Conservation (phyloP, 2,329 filamentous ascomycete species). For the Chlorencoelia australis region DNA sequence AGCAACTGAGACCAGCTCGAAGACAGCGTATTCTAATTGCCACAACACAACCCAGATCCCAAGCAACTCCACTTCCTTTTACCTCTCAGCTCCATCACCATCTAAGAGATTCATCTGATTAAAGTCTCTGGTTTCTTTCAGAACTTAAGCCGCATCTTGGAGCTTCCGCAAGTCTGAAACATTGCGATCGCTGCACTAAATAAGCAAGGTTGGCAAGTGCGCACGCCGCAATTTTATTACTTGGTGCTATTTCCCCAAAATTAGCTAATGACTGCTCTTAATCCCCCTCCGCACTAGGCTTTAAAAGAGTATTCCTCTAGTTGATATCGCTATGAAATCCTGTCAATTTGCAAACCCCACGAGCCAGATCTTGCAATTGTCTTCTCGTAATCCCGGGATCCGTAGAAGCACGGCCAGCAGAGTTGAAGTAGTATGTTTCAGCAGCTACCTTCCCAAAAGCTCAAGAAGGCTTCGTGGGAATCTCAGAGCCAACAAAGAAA, state of each 20-base stretch:
- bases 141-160: neutral
- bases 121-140: constrained; percentile 2
- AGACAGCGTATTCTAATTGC: too few relatives aligned
- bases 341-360: constrained; percentile 1
- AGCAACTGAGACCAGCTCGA: too few relatives aligned
- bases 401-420: neutral
- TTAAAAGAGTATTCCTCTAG: constrained; percentile 3
- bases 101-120: neutral
- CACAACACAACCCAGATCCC: too few relatives aligned
- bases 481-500: too few relatives aligned
- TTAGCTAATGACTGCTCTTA: neutral
- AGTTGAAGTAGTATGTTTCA: too few relatives aligned
- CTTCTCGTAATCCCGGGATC: neutral
- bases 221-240: constrained; percentile 3
- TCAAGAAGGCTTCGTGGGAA: too few relatives aligned
- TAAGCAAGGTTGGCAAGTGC: constrained; percentile 2
- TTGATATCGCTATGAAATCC: constrained; percentile 3
- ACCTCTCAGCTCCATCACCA: neutral
- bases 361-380: constrained; percentile 4
- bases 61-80: neutral
- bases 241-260: constrained; percentile 1
- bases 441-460: too few relatives aligned
- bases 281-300: neutral
- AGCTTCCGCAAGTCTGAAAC: neutral
- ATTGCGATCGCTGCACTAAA: constrained; percentile 3